Evolutionary conservation across 2,329 filamentous ascomycete genomes (phyloP), one percentile per base, ranked within the genome.

Genomic region (Colletotrichum sansevieriae): DNA sequence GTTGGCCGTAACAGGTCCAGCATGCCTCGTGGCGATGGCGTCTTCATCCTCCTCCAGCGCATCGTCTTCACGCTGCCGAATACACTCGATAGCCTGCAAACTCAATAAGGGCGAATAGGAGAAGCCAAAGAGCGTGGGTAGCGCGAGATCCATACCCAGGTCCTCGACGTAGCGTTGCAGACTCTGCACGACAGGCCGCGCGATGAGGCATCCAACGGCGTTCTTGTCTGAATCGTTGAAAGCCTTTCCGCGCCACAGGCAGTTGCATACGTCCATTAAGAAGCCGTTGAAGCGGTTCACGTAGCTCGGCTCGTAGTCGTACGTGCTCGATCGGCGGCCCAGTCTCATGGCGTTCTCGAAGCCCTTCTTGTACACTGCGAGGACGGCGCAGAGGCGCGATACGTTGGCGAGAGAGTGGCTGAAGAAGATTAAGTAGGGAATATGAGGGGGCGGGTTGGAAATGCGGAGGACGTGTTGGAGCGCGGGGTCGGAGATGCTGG

Each of bases 231-330:
- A 82, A 12, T 81, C 81, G 66, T 88, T 88, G 68, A 97, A 91
- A 1, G 91, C 93, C 12, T 90, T 88, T 22, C 88, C 87, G 9
- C 93, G 88, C 93, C 93, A 97, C 54, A 96, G 78, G 58, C 92
- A 89, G 76, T 97, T 97, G 82, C 93, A 95, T 37, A 94, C 86
- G 76, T 97, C 94, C 89, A 96, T 95, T 37, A 97, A 85, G 76
- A 92, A 94, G 22, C 91, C 91, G 76, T 97, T 97, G 81, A 96
- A 95, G 25, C 86, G 81, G 71, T 89, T 87, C 46, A 94, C 87
- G 64, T 91, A 87, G 37, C 83, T 80, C 47, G 87, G 83, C 33
- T 88, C 83, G 70, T 90, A 39, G 13, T 39, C 37, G 37, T 39
- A 91, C 11, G 81, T 77, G 18, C 78, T 76, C 52, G 67, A 56